Base-by-base conservation (phyloP, 106 monocot species). In the Dioscorea dumetorum region DNA sequence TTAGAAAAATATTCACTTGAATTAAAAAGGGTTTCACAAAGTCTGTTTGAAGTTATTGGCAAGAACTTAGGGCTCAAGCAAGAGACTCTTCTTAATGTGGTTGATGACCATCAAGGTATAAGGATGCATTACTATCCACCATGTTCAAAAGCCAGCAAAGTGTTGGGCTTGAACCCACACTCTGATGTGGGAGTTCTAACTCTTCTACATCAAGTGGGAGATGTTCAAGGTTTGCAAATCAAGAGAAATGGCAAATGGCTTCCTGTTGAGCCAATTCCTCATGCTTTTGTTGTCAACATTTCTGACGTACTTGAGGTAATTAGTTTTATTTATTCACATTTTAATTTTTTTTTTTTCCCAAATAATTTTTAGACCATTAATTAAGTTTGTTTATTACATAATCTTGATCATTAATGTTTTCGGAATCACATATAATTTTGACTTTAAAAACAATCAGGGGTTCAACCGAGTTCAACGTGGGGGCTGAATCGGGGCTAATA, bases 71-170 rank as follows among this genome's bases (percentile, higher is more conserved):
- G 77, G 34, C 17, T 84, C 2, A 9, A 70, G 17, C 56, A 68
- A 34, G 80, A 69, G 49, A 48, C 41, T 6, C 2, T 80, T 4
- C 21, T 49, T 10, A 52, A 49, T 1, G 61, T 58, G 32, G 77
- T 75, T 24, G 34, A 33, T 22, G 66, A 62, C 4, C 7, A 57
- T 20, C 84, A 84, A 53, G 16, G 73, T 18, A 14, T 84, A 9
- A 81, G 75, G 66, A 71, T 75, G 20, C 75, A 81, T 57, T 81
- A 81, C 50, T 81, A 81, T 32, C 80, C 83, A 19, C 74, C 74
- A 24, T 83, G 83, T 28, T 70, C 54, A 17, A 31, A 62, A 57
- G 61, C 65, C 4, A 33, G 72, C 58, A 67, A 83, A 67, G 76
- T 72, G 24, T 63, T 49, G 19, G 78, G 78, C 24, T 48, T 83